Base-by-base conservation (phyloP, 192 early-diverging fungal species). In the Radiomyces spectabilis region DNA sequence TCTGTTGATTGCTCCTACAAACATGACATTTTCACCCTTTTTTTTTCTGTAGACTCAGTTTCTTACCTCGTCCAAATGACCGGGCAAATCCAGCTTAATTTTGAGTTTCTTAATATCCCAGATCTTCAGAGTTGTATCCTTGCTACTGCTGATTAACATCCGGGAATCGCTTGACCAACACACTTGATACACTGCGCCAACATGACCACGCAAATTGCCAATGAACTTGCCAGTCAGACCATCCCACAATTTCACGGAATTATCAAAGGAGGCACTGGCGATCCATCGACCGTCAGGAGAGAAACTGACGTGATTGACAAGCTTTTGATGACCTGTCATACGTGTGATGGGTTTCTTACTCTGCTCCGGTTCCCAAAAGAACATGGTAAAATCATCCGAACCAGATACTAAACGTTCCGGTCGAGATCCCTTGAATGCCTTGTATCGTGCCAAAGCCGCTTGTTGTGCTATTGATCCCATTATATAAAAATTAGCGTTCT, bases 191-290 rank as follows among this genome's bases (percentile, higher is more conserved):
- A 98, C 96, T 2, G 92, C 88, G 29, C 89, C 86, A 16, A 98
- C 96, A 61, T 98, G 96, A 26, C 96, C 96, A 19, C 92, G 80
- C 24, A 98, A 79, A 37, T 93, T 93, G 5, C 87, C 78, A 48
- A 97, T 74, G 58, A 97, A 98, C 76, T 84, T 85, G 55, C 96
- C 96, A 0, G 81, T 88, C 7, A 57, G 44, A 24, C 88, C 91
- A 66, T 98, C 94, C 96, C 96, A 98, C 19, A 98, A 69, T 71
- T 98, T 98, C 39, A 98, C 92, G 38, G 85, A 87, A 68, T 98
- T 98, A 69, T 98, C 96, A 55, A 97, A 98, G 45, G 87, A 85
- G 5, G 93, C 96, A 61, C 87, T 90, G 25, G 96, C 94, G 67
- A 98, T 69, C 39, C 77, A 72, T 4, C 85, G 72, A 24, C 94